Base-by-base conservation (phyloP, 768 basidiomycete genomes). In the Omphalotus guepiniiformis region DNA sequence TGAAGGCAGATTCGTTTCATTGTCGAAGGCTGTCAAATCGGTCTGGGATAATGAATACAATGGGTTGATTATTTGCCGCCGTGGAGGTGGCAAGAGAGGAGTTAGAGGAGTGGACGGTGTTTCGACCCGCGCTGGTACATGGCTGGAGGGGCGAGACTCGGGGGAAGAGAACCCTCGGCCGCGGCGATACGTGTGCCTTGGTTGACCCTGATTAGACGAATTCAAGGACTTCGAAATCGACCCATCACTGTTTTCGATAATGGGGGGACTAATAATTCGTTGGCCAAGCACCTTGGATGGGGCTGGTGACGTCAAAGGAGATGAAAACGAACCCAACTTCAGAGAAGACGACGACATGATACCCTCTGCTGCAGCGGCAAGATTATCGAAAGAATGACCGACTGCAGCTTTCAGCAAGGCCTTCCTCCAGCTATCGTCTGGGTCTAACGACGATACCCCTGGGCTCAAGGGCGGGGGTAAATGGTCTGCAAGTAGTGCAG, bases 341-440 rank as follows among this genome's bases (percentile, higher is more conserved):
- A 21, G 34, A 13, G 38, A 28, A 12, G 38, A 22, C n/a, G 34
- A 36, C 18, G 45, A 3, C 12, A 35, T 13, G 18, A 16, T 23
- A 12, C 36, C 25, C 27, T 47, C 45, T 3, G 46, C 28, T 4
- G 46, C 46, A 26, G 28, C 34, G 15, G 27, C 54, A 48, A 36
- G 61, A 45, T 73, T 78, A 51, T 78, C 80, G 29, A 89, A 67
- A 3, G 88, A 89, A 62, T 83, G 83, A 44, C 83, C 80, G 16
- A 93, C 88, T 28, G 88, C 90, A 62, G 89, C 79, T 18, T 80
- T 80, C 45, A 93, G 70, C 19, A 93, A 63, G 0, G 82, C 82
- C 61, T 79, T 87, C 51, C 89, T 72, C 91, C 90, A 93, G 21
- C 76, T 71, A 41, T 83, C 80, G 32, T 84, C 82, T 16, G 75